Evolutionary conservation across 768 basidiomycete genomes (phyloP).

Genomic region (Peribolospora kevripleyi): DNA sequence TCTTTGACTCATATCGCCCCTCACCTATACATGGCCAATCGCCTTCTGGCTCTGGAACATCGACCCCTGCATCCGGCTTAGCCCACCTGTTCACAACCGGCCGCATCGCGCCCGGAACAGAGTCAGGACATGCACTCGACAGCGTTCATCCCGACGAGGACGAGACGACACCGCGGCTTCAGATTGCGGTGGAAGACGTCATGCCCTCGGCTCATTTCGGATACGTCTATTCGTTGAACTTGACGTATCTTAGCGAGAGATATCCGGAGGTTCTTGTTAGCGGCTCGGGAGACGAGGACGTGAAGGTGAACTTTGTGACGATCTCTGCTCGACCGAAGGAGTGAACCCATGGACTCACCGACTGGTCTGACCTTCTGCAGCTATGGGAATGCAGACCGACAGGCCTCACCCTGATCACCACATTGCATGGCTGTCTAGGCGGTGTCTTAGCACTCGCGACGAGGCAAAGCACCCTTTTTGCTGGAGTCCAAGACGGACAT

Average conservation of each 20-base stretch:
- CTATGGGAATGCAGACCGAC: conserved; percentile 13
- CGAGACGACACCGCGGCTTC: background rate
- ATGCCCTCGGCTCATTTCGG: conserved; percentile 80
- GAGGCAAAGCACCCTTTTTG: conserved; percentile 57
- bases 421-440: conserved; percentile 39
- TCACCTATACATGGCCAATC: background rate
- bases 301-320: conserved; percentile 35
- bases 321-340: background rate
- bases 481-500: conserved; percentile 81
- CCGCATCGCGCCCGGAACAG: too few relatives aligned
- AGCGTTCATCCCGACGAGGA: too few relatives aligned
- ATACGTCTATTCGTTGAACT: conserved; percentile 38
- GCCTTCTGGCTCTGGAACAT: background rate
- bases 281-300: conserved; percentile 71
- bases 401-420: conserved; percentile 30
- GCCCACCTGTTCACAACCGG: background rate
- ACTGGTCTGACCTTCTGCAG: background rate
- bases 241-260: background rate
- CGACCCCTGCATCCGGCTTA: background rate
- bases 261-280: conserved; percentile 34
- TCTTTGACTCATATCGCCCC: background rate
- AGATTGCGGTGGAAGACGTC: conserved; percentile 27
- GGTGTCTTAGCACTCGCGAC: conserved; percentile 61
- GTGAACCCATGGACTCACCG: background rate
- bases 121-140: too few relatives aligned